Percentiles rank a stretch among this genome's conserved stretches.
Conservation (phyloP, 495 filamentous ascomycete species). For the Neurospora pannonica region DNA sequence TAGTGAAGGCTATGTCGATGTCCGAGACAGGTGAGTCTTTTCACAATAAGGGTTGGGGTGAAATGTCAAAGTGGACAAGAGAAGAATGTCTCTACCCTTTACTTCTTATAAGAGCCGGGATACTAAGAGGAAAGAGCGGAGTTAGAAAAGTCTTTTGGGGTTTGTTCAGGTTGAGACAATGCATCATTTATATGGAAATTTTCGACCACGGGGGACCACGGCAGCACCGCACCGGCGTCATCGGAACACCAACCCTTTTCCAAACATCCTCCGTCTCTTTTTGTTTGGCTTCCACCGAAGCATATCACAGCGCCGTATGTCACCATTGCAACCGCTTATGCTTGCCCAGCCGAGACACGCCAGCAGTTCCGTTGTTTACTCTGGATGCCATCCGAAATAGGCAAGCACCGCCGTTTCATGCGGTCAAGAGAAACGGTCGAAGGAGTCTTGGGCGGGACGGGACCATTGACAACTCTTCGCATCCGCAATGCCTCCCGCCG, state of each 20-base stretch:
- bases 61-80: background rate
- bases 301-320: background rate
- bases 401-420: slow-evolving; percentile 3
- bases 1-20: background rate
- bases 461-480: background rate
- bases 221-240: slow-evolving; percentile 33
- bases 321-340: background rate
- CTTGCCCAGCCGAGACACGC: background rate
- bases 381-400: slow-evolving; percentile 2
- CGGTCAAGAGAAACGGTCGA: background rate
- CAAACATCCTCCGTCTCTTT: background rate
- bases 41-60: background rate
- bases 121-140: background rate
- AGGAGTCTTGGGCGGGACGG: background rate
- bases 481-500: background rate
- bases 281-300: background rate
- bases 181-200: background rate
- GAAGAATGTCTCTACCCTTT: background rate
- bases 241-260: slow-evolving; percentile 22
- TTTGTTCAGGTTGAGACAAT: background rate
- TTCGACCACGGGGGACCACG: background rate
- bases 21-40: background rate
- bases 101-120: background rate
- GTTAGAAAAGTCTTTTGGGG: background rate
- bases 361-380: background rate